Evolutionary conservation across 2,329 filamentous ascomycete species (phyloP), one percentile per base, ranked within the genome.

Genomic region (Diaporthe aspalathi): DNA sequence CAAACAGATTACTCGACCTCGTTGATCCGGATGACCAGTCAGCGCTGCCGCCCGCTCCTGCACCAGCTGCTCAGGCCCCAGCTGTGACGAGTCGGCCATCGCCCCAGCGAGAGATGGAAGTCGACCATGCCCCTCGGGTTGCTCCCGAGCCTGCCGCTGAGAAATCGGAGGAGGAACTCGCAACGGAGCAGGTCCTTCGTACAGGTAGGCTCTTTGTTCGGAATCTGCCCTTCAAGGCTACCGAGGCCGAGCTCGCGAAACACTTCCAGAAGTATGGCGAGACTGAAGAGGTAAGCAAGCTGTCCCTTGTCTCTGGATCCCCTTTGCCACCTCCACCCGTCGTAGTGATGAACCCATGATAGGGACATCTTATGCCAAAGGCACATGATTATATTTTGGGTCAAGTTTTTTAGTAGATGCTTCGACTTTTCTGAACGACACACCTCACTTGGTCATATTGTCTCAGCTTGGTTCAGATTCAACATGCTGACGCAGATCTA

Each of bases 361-460:
- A 98, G 96, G 96, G 96, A 98, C 96, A 98, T 91, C 95, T 94
- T 93, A 98, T 95, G 93, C 93, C 87, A 78, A 81, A 83, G 84
- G 94, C 93, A 94, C 87, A 86, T 98, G 95, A 97, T 95, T 93
- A 90, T 87, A 94, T 88, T 83, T 85, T 90, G 91, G 92, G 92
- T 91, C 94, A 91, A 94, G 89, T 93, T 96, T 97, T 97, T 97
- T 99, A 98, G 96, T 99, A 99, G 95, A 98, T 97, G 93, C 94
- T 93, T 95, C 91, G 94, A 68, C 92, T 83, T 87, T 86, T 89
- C 94, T 96, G 92, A 95, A 76, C 75, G 40, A 63, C 68, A 24
- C 6, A 40, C 24, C 65, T 75, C 72, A 76, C 73, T 70, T 72
- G 74, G 77, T 76, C 76, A 76, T 74, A 74, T 74, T 74, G 66